phyloP scores from a whole-genome alignment of 805 yeast species.

The Candida chilensis region DNA sequence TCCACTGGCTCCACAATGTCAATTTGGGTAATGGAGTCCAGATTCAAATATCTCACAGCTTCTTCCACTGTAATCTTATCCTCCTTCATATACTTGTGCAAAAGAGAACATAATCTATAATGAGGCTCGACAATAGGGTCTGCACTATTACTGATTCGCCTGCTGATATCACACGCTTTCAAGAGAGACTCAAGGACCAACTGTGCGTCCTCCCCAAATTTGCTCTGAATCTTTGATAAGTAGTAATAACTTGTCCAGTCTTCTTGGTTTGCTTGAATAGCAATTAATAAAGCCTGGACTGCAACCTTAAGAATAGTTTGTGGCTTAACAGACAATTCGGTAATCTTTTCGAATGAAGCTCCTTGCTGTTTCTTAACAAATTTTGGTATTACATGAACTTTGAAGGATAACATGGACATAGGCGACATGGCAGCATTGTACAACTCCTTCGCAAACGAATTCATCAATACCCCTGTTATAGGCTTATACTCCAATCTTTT shows the following conservation, averaged over 20 bases:
- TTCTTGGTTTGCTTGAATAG: conserved; percentile 28
- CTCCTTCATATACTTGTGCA: conserved; percentile 43
- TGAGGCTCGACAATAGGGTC: conserved; percentile 75
- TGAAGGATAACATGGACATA: conserved; percentile 53
- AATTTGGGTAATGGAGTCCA: conserved; percentile 18
- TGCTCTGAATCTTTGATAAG: conserved; percentile 48
- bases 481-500: conserved; percentile 14
- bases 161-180: conserved; percentile 34
- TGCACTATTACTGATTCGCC: conserved; percentile 21
- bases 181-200: conserved; percentile 30
- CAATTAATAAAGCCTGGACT: conserved; percentile 33
- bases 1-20: too few relatives aligned
- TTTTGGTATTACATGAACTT: conserved; percentile 25
- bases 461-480: conserved; percentile 36
- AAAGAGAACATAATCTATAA: conserved; percentile 48
- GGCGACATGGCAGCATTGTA: conserved; percentile 55
- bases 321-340: conserved; percentile 11
- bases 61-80: conserved; percentile 19
- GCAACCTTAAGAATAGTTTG: conserved; percentile 25
- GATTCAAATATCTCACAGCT: conserved; percentile 29
- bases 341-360: conserved; percentile 14
- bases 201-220: conserved; percentile 21
- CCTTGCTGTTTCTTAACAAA: conserved; percentile 16
- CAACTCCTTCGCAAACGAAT: conserved; percentile 46
- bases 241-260: conserved; percentile 61